phyloP scores from a whole-genome alignment of 352 stramenopile genomes.

The Thraustotheca clavata region DNA sequence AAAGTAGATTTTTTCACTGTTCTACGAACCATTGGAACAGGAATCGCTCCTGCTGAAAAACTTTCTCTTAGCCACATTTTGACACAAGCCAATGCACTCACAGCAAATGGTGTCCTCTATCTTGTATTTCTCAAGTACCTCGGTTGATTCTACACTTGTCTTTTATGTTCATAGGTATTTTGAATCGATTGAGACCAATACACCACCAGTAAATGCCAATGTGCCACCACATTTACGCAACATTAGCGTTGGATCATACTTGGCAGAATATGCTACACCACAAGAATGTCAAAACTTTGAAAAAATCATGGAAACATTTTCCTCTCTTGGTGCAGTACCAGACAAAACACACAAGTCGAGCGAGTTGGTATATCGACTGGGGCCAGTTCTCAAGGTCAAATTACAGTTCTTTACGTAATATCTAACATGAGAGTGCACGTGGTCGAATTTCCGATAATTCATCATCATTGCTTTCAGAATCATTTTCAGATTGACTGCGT shows the following conservation, averaged over 20 bases:
- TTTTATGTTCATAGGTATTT: too few species aligned
- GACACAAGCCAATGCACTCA: background rate
- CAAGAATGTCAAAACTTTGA: slow-evolving; percentile 13
- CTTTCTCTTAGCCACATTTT: background rate
- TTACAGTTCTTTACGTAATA: slow-evolving; percentile 18
- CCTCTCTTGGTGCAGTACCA: background rate
- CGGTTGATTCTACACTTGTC: background rate
- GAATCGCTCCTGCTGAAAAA: background rate
- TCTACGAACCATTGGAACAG: slow-evolving; percentile 3
- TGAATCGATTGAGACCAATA: too few species aligned
- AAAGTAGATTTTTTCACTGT: slow-evolving; percentile 18
- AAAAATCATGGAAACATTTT: background rate
- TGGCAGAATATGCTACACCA: slow-evolving; percentile 8
- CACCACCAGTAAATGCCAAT: background rate
- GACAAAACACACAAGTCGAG: background rate
- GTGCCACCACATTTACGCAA: background rate
- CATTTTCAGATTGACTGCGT: background rate
- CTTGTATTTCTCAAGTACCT: background rate
- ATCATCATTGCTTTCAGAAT: background rate
- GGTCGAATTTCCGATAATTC: background rate
- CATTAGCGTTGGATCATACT: slow-evolving; percentile 16
- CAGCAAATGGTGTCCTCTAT: background rate
- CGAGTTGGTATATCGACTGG: slow-evolving; percentile 5
- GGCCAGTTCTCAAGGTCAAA: slow-evolving; percentile 6
- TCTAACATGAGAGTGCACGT: slow-evolving; percentile 11